Evolutionary conservation across 2,329 filamentous ascomycete genomes (phyloP), one percentile per base, ranked within the genome.

Genomic region (Claviceps digitariae): DNA sequence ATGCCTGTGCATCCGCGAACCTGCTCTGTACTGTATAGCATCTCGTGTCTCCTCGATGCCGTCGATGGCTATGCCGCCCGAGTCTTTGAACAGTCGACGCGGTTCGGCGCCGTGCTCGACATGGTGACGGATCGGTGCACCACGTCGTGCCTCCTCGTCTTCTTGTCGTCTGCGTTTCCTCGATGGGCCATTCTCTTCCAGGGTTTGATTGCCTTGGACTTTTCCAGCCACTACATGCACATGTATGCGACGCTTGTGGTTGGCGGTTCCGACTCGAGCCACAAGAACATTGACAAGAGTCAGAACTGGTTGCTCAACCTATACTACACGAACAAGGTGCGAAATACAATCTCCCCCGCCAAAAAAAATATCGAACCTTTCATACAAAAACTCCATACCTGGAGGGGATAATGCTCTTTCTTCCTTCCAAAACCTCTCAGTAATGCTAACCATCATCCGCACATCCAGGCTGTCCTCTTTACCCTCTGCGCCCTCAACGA

Each of bases 91-190:
- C 93, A 98, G 70, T 91, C 87, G 40, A 97, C 93, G 52, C 87
- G 87, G 59, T 98, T 98, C 68, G 93, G 93, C 58, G 93, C 91
- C 34, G 91, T 98, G 36, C 78, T 98, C 58, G 93, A 98, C 73
- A 98, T 98, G 93, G 91, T 98, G 57, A 98, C 93, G 20, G 93
- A 98, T 71, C 86, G 93, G 56, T 97, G 93, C 76, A 97, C 91
- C 31, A 98, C 93, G 3, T 84, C 91, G 2, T 98, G 93, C 69
- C 73, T 98, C 61, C 81, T 98, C 49, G 90, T 97, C 50, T 98
- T 97, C 74, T 73, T 98, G 57, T 89, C 88, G 43, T 94, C 89
- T 15, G 93, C 93, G 21, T 98, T 95, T 72, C 93, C 93, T 4
- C 82, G 90, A 54, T 97, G 89, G 85, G 84, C 88, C 59, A 90